These are phyloP conservation scores for Epichloe gansuensis DNA, from an alignment of 2,329 filamentous ascomycete genomes.

Conservation along the genomic window DNA sequence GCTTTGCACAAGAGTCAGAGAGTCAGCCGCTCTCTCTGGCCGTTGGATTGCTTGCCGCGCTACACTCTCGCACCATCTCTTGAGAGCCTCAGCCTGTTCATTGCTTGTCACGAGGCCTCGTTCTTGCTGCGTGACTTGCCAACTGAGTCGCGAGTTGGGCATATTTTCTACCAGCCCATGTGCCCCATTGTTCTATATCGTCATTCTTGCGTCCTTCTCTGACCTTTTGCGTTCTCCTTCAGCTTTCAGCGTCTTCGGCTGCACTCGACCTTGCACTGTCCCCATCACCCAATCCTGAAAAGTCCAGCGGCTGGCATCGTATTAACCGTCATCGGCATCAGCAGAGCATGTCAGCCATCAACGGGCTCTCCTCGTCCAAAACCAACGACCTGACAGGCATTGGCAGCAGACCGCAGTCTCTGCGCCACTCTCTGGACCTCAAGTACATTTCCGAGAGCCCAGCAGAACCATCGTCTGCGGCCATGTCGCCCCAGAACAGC, in stretches of 20 bases:
- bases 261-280: slow-evolving; percentile 68
- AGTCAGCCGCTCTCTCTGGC: neutral
- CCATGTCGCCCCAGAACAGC: slow-evolving; percentile 34
- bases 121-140: neutral
- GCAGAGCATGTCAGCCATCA: slow-evolving; percentile 41
- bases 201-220: slow-evolving; percentile 16
- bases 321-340: slow-evolving; percentile 57
- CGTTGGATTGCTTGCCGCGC: neutral
- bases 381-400: slow-evolving; percentile 33
- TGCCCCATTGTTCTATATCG: slow-evolving; percentile 6
- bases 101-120: neutral
- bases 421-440: slow-evolving; percentile 46
- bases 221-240: slow-evolving; percentile 22
- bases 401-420: slow-evolving; percentile 33
- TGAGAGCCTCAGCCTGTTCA: neutral
- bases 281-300: slow-evolving; percentile 50
- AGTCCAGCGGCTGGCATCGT: slow-evolving; percentile 39
- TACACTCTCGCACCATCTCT: neutral
- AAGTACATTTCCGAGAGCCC: slow-evolving; percentile 36
- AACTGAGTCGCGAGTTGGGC: neutral
- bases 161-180: neutral
- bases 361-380: slow-evolving; percentile 26
- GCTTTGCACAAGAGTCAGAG: neutral
- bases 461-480: slow-evolving; percentile 22
- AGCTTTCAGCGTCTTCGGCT: slow-evolving; percentile 71